Evolutionary conservation across 345 rosid species (phyloP), one percentile per base, ranked within the genome.

Genomic region (Pistacia integerrima): DNA sequence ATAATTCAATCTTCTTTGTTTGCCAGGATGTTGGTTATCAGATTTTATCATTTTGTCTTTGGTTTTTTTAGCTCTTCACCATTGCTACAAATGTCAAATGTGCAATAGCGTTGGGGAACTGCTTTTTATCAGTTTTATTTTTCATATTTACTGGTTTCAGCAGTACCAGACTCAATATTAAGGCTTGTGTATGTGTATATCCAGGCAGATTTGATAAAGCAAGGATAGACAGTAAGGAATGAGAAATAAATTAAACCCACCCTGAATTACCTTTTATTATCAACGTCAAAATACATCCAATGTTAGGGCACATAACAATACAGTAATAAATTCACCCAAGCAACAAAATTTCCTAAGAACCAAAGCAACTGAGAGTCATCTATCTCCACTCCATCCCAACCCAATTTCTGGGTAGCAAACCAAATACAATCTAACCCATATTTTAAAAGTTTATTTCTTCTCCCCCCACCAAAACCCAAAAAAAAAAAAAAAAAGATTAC

Each of bases 241-340:
- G 18, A 51, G 36, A 64, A 74, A 41, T 20, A 35, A 64, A 74
- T 25, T 20, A 35, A 36, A 30, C 72, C 78, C 57, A 56, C 72
- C 70, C 66, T n/a, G 13, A n/a, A 2, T 55, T 17, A 79, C 17
- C 67, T 35, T 60, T 79, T 79, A 79, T 70, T 65, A 17, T 46
- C 57, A n/a, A 52, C 17, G 2, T 41, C 3, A 10, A 74, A 60
- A 56, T 48, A 13, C 73, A 48, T 30, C 44, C 49, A 33, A 48
- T 20, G 59, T 60, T 46, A 11, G 33, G 57, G 66, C 55, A 28
- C 36, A 17, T 48, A 54, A 28, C 65, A 74, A 20, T 20, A 30
- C 28, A 70, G 72, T 35, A 52, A 63, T 51, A 30, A 60, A 9
- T 65, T 54, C 54, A 44, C 33, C n/a, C 52, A 59, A 38, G 20